Conservation (phyloP, 257 asterid species). For the Nicotiana benthamiana region DNA sequence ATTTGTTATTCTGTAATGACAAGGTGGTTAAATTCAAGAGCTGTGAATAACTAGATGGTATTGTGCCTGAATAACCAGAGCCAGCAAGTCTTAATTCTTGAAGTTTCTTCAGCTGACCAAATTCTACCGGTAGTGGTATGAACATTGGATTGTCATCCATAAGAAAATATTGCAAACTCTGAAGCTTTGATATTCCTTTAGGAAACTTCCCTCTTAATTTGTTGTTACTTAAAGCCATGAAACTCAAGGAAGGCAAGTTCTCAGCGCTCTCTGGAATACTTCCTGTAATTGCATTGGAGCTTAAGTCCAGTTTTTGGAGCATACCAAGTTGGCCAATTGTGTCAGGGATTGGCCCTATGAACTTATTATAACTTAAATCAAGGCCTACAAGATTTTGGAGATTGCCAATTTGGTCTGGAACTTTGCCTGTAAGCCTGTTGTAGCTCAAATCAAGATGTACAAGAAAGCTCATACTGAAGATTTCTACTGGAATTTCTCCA, state of each 20-base stretch:
- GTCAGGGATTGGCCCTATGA: slow-evolving; percentile 39
- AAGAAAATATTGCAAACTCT: slow-evolving; percentile 51
- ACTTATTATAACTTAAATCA: slow-evolving; percentile 58
- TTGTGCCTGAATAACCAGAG: slow-evolving; percentile 58
- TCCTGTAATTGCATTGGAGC: slow-evolving; percentile 59
- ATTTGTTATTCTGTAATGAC: slow-evolving; percentile 55
- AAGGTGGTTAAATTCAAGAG: slow-evolving; percentile 51
- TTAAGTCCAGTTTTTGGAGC: slow-evolving; percentile 75
- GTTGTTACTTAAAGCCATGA: slow-evolving; percentile 65
- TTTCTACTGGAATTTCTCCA: slow-evolving; percentile 38
- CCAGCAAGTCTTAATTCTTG: slow-evolving; percentile 72
- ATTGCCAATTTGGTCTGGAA: slow-evolving; percentile 39
- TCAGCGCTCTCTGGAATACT: slow-evolving; percentile 38
- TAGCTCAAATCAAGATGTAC: slow-evolving; percentile 73
- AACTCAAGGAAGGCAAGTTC: slow-evolving; percentile 38
- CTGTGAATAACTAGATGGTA: slow-evolving; percentile 48
- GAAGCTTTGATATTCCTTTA: slow-evolving; percentile 23
- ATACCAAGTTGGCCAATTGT: slow-evolving; percentile 35
- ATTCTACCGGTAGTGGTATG: slow-evolving; percentile 36
- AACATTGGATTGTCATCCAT: slow-evolving; percentile 79
- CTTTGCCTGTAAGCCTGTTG: slow-evolving; percentile 39
- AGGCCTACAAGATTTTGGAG: slow-evolving; percentile 45
- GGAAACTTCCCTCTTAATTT: slow-evolving; percentile 41
- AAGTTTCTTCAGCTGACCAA: slow-evolving; percentile 45
- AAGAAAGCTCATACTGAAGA: slow-evolving; percentile 38